These are phyloP conservation scores for Claviceps cyperi DNA, from an alignment of 2,329 filamentous ascomycete genomes.

Conservation along the genomic window DNA sequence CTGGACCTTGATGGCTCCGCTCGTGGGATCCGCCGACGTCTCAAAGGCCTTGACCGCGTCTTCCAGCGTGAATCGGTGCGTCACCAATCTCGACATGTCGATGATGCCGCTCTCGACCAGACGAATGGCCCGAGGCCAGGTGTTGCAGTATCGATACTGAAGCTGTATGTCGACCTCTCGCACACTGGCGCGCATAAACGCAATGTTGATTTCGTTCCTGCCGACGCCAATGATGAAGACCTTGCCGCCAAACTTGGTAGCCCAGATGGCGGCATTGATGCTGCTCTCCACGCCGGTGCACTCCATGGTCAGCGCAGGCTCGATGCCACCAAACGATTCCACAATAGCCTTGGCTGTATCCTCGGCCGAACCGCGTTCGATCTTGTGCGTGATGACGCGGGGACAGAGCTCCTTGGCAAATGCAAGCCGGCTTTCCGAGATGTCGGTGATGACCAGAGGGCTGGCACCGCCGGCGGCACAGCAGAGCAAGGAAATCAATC, in stretches of 20 bases:
- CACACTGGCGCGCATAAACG: conserved; percentile 85
- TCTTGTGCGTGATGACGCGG: conserved; percentile 65
- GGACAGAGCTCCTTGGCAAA: conserved; percentile 80
- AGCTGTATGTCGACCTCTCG: conserved; percentile 90
- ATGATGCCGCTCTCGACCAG: conserved; percentile 74
- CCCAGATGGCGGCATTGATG: conserved; percentile 74
- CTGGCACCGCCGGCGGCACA: conserved; percentile 75
- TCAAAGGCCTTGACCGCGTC: conserved; percentile 82
- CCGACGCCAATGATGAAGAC: conserved; percentile 95
- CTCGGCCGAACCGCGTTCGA: conserved; percentile 52
- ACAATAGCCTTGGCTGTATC: conserved; percentile 57
- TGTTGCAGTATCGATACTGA: conserved; percentile 93
- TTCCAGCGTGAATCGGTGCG: conserved; percentile 74
- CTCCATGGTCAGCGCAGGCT: conserved; percentile 73
- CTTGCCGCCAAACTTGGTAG: conserved; percentile 87
- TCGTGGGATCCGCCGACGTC: conserved; percentile 75
- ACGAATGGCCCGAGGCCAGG: conserved; percentile 86
- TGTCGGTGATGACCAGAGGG: conserved; percentile 87
- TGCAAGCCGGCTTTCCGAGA: conserved; percentile 68
- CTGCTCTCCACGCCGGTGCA: conserved; percentile 91
- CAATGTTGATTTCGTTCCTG: conserved; percentile 87
- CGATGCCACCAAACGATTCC: conserved; percentile 56
- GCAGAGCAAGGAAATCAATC: conserved; percentile 76
- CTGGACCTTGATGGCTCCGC: conserved; percentile 94
- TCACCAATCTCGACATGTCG: conserved; percentile 68